phyloP scores from a whole-genome alignment of 2,329 filamentous ascomycete species.

The Kalmusia sp. region DNA sequence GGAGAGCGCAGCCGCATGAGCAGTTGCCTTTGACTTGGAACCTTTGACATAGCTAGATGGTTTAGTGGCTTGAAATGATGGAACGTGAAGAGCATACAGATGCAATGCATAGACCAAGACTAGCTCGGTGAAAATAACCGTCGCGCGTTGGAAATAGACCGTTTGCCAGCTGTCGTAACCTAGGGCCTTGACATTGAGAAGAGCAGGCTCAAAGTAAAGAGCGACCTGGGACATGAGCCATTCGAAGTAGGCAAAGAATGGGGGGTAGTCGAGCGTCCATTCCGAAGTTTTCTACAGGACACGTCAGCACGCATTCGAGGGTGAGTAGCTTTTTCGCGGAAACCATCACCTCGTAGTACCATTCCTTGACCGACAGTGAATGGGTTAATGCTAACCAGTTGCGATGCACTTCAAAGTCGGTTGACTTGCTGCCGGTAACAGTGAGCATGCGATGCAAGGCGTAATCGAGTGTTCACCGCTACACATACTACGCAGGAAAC shows the following conservation, averaged over 20 bases:
- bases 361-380: conserved; percentile 83
- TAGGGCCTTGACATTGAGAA: conserved; percentile 82
- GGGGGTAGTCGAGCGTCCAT: conserved; percentile 99
- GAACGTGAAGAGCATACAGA: conserved; percentile 57
- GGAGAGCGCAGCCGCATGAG: conserved; percentile 86
- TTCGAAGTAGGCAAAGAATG: conserved; percentile 98
- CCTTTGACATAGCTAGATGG: conserved; percentile 74
- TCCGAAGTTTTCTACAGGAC: conserved; percentile 78
- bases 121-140: conserved; percentile 85
- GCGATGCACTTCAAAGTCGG: conserved; percentile 97
- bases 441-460: conserved; percentile 28
- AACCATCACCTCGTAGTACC: conserved; percentile 81
- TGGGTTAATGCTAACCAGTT: conserved; percentile 98
- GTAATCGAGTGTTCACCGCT: conserved; percentile 13
- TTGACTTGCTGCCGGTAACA: conserved; percentile 78
- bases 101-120: conserved; percentile 84
- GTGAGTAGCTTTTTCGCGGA: not conserved
- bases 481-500: conserved; percentile 89
- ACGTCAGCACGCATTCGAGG: conserved; percentile 16
- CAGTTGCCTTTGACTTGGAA: conserved; percentile 74
- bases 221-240: conserved; percentile 87
- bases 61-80: conserved; percentile 16
- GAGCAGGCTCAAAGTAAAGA: conserved; percentile 75
- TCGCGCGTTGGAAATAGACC: conserved; percentile 88
- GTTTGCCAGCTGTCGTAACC: conserved; percentile 93